These are phyloP conservation scores for Saccharomyces hybrid DNA, from an alignment of 1,139 yeast species.

Conservation along the genomic window DNA sequence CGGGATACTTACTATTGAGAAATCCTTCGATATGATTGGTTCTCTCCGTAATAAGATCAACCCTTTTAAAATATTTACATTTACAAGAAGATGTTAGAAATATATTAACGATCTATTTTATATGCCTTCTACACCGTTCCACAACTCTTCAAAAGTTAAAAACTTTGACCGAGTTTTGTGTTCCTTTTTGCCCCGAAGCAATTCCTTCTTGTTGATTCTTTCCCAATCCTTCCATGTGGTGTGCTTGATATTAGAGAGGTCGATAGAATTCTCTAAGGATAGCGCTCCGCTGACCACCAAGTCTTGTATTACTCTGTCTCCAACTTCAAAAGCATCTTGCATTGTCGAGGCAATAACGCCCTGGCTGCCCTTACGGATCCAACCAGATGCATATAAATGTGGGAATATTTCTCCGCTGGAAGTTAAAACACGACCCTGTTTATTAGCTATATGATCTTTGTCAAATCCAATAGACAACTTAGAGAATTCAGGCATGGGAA, in stretches of 20 bases:
- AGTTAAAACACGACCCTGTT: constrained; percentile 50
- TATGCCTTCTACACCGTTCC: background rate
- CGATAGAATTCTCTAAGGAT: constrained; percentile 23
- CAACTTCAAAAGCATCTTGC: constrained; percentile 75
- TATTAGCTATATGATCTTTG: constrained; percentile 51
- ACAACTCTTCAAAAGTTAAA: constrained; percentile 13
- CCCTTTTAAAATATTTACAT: background rate
- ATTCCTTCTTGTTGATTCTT: constrained; percentile 49
- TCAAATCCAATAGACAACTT: constrained; percentile 52
- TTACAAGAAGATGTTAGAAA: background rate
- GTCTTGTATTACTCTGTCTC: constrained; percentile 56
- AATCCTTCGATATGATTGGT: background rate
- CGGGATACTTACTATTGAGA: background rate
- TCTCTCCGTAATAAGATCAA: background rate
- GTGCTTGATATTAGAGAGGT: constrained; percentile 29
- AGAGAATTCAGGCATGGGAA: constrained; percentile 49
- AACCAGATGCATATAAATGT: constrained; percentile 78
- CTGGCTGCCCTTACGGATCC: constrained; percentile 84
- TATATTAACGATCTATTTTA: background rate
- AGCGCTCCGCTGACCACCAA: constrained; percentile 19
- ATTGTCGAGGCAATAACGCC: constrained; percentile 93
- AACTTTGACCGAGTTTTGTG: constrained; percentile 45
- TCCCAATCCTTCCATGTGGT: constrained; percentile 74
- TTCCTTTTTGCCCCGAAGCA: constrained; percentile 37
- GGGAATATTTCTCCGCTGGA: constrained; percentile 29